Evolutionary conservation across 2,329 filamentous ascomycete species (phyloP).

Genomic region (Fusarium sp.): DNA sequence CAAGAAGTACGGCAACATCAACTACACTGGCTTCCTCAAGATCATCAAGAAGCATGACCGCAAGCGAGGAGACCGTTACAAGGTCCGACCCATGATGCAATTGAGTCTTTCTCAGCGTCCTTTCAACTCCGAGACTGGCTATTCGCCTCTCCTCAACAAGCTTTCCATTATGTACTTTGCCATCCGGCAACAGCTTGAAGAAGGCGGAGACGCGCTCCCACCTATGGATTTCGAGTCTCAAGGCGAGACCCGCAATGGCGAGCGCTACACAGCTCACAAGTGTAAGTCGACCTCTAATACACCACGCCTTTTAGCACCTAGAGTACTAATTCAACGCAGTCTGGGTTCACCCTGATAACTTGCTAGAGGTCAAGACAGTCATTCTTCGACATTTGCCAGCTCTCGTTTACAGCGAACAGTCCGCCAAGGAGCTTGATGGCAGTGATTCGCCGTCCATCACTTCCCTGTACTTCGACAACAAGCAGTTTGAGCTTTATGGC

Average conservation of each 20-base stretch:
- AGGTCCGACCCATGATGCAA: slow-evolving; percentile 90
- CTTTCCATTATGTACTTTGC: slow-evolving; percentile 97
- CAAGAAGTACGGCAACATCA: slow-evolving; percentile 94
- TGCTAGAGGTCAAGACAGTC: slow-evolving; percentile 96
- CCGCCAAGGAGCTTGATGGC: slow-evolving; percentile 83
- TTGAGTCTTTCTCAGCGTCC: slow-evolving; percentile 88
- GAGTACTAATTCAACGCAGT: slow-evolving; percentile 61
- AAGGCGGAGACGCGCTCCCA: slow-evolving; percentile 54
- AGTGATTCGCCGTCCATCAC: slow-evolving; percentile 90
- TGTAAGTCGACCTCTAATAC: slow-evolving; percentile 64
- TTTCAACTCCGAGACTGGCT: slow-evolving; percentile 92
- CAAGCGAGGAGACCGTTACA: slow-evolving; percentile 87
- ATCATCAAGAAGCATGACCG: slow-evolving; percentile 99
- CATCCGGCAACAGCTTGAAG: slow-evolving; percentile 85
- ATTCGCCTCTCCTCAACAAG: slow-evolving; percentile 88
- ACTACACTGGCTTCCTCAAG: slow-evolving; percentile 98
- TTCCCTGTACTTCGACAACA: slow-evolving; percentile 94
- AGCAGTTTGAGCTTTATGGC: slow-evolving; percentile 86
- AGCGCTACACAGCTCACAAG: slow-evolving; percentile 87
- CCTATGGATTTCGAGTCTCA: slow-evolving; percentile 64
- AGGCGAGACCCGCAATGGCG: slow-evolving; percentile 71
- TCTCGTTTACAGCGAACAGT: slow-evolving; percentile 91
- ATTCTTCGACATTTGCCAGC: slow-evolving; percentile 92
- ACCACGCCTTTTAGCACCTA: background rate
- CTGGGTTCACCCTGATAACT: slow-evolving; percentile 96